Evolutionary conservation across 2,329 filamentous ascomycete species (phyloP), one percentile per base, ranked within the genome.

Genomic region (Immersiporthe knoxdaviesiana): DNA sequence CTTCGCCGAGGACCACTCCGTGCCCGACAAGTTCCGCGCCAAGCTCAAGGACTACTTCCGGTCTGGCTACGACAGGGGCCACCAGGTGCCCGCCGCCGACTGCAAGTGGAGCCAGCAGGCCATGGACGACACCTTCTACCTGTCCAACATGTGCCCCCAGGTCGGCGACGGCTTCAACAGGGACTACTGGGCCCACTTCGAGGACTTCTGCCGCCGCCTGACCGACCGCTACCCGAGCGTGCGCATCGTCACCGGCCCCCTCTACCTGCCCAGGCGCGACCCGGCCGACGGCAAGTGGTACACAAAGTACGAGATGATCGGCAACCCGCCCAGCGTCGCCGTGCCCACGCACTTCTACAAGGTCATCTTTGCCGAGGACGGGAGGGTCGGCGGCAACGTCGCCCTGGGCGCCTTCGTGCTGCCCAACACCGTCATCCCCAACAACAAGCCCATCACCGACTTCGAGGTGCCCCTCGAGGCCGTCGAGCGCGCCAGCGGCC

Each of bases 311-410:
- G 96, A 99, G 83, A 91, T 99, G 70, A 97, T 99, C 75, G 96
- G 96, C 52, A 91, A 86, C 78, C 96, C 96, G 73, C 95, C 96
- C 10, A 97, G 94, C 76, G 92, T 99, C 67, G 94, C 96, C 35
- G 96, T 99, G 66, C 96, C 96, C 3, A 99, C 96, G 30, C 96
- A 99, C 80, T 99, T 99, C 83, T 99, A 97, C 87, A 99, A 99
- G 84, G 93, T 99, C 77, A 96, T 99, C 75, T 97, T 96, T 76
- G 96, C 93, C 35, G 96, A 99, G 82, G 93, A 97, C 76, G 92
- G 91, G 3, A 82, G 80, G 1, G 80, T 77, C 12, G 85, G 85
- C 35, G 92, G 92, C 24, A 91, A 91, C 72, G 96, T 99, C 44
- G 93, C 94, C 41, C 83, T 99, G 47, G 96, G 93, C 60, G 96